A percentile compares a stretch with the other conserved stretches of the same genome.
phyloP scores from a whole-genome alignment of 2,329 filamentous ascomycete species.

The Penicillium polonicum region DNA sequence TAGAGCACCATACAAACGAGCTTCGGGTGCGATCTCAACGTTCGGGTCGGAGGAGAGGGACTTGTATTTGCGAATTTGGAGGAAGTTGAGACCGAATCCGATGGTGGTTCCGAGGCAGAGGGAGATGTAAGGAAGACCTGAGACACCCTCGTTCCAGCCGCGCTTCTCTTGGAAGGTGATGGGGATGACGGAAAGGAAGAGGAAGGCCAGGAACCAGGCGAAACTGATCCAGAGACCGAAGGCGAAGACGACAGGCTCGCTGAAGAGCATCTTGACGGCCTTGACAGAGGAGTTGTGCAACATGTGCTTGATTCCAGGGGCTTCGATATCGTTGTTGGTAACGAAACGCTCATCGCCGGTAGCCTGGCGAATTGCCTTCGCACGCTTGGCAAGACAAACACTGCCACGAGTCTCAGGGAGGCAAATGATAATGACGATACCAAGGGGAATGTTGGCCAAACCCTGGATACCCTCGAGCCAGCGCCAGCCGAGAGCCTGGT shows the following conservation, averaged over 20 bases:
- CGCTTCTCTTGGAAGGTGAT: slow-evolving; percentile 54
- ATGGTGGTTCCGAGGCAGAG: slow-evolving; percentile 51
- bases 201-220: slow-evolving; percentile 55
- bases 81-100: slow-evolving; percentile 50
- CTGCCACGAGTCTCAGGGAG: slow-evolving; percentile 51
- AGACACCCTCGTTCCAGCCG: slow-evolving; percentile 52
- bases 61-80: slow-evolving; percentile 54
- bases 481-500: slow-evolving; percentile 53
- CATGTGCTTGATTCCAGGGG: slow-evolving; percentile 47
- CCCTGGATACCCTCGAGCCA: slow-evolving; percentile 57
- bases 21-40: slow-evolving; percentile 42
- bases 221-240: slow-evolving; percentile 55
- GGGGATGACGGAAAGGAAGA: slow-evolving; percentile 53
- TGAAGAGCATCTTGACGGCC: slow-evolving; percentile 51
- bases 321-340: slow-evolving; percentile 53
- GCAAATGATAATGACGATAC: slow-evolving; percentile 46
- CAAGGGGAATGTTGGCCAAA: slow-evolving; percentile 51
- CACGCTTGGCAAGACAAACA: slow-evolving; percentile 51
- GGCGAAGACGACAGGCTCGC: slow-evolving; percentile 51
- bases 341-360: slow-evolving; percentile 53
- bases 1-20: slow-evolving; percentile 52
- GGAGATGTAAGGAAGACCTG: slow-evolving; percentile 53
- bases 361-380: slow-evolving; percentile 47
- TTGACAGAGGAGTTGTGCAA: slow-evolving; percentile 51
- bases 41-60: slow-evolving; percentile 39